Conservation (phyloP, 305 asterid genomes). For the Rubia peregrina region DNA sequence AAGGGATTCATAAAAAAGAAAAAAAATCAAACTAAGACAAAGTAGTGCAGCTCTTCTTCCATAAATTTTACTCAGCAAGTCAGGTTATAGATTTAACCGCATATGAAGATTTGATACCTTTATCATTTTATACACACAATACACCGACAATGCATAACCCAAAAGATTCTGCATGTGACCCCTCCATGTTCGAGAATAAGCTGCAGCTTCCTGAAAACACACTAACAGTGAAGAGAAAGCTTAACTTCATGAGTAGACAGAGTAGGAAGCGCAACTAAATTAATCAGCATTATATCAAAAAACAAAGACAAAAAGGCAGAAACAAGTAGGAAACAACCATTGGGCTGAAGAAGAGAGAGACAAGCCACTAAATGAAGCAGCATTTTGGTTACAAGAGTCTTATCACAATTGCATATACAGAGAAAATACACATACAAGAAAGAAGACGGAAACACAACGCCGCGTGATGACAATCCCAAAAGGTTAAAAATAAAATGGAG, state of each 20-base stretch:
- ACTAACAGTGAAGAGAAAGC: conserved; percentile 12
- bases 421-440: too few relatives aligned
- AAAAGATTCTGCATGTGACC: conserved; percentile 98
- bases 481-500: background rate
- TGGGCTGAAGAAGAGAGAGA: background rate
- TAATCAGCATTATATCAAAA: background rate
- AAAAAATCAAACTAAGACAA: background rate
- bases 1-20: conserved; percentile 12
- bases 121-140: conserved; percentile 95
- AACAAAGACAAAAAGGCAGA: background rate
- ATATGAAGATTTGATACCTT: conserved; percentile 41
- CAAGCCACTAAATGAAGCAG: background rate
- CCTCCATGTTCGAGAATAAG: conserved; percentile 98
- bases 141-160: conserved; percentile 89
- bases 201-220: conserved; percentile 89
- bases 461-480: background rate
- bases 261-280: background rate
- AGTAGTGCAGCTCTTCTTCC: background rate
- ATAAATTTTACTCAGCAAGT: background rate
- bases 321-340: background rate
- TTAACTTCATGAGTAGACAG: background rate
- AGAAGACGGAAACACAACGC: too few relatives aligned
- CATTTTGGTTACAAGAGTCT: background rate
- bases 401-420: too few relatives aligned
- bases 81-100: background rate